These are phyloP conservation scores for Cryphonectria carpinicola DNA, from an alignment of 2,329 filamentous ascomycete genomes.

Conservation along the genomic window DNA sequence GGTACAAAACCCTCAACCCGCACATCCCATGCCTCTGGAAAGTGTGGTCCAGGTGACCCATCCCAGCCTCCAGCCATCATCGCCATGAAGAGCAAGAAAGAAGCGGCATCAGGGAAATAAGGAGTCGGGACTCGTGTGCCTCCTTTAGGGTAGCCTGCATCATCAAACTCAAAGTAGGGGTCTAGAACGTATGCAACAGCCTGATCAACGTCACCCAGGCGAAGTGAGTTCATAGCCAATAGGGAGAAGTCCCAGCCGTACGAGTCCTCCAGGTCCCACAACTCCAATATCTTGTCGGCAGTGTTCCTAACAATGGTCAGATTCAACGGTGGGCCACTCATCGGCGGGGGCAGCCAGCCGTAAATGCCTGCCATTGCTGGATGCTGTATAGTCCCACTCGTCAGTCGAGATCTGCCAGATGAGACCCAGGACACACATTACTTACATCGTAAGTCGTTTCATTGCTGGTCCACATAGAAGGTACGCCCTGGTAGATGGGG, in stretches of 20 bases:
- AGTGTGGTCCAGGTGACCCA: conserved; percentile 48
- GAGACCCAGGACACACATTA: not conserved
- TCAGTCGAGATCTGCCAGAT: not conserved
- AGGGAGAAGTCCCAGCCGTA: conserved; percentile 52
- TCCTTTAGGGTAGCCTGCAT: conserved; percentile 58
- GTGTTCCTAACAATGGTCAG: conserved; percentile 42
- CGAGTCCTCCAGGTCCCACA: conserved; percentile 45
- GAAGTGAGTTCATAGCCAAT: conserved; percentile 49
- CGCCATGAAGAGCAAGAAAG: conserved; percentile 54
- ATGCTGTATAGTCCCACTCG: conserved; percentile 33
- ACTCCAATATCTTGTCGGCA: conserved; percentile 42
- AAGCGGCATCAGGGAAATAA: conserved; percentile 57
- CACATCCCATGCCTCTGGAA: conserved; percentile 52
- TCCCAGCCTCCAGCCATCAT: conserved; percentile 65
- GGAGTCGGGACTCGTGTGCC: conserved; percentile 58
- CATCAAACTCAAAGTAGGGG: conserved; percentile 57
- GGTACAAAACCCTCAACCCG: conserved; percentile 52
- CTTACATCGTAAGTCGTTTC: conserved; percentile 43
- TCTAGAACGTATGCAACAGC: conserved; percentile 51
- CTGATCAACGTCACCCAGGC: conserved; percentile 44
- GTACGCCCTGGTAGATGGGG: conserved; percentile 56
- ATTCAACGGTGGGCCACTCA: conserved; percentile 41
- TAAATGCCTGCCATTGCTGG: conserved; percentile 49
- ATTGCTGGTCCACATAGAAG: conserved; percentile 46
- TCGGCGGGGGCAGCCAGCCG: conserved; percentile 46